These are phyloP conservation scores for Tolypocladium album DNA, from an alignment of 2,329 filamentous ascomycete genomes.

Conservation along the genomic window DNA sequence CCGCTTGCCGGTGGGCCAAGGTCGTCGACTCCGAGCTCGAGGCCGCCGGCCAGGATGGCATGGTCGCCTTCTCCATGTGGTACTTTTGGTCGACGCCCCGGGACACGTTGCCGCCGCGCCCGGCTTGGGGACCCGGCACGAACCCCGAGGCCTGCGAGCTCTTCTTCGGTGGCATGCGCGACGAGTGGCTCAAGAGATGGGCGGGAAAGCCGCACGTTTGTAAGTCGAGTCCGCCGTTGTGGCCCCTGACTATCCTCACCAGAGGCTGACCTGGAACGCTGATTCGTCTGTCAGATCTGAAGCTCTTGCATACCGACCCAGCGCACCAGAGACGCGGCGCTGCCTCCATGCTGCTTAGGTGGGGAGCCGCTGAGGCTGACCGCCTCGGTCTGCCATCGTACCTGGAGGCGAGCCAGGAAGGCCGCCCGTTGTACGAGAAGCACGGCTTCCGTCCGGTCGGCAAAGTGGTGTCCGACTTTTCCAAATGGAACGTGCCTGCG, in stretches of 20 bases:
- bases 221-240: slow-evolving; percentile 11
- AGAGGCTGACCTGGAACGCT: not conserved
- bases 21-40: slow-evolving; percentile 22
- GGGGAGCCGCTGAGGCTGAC: slow-evolving; percentile 24
- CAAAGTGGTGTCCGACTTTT: slow-evolving; percentile 13
- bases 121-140: slow-evolving; percentile 15
- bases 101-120: slow-evolving; percentile 12
- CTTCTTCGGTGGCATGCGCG: slow-evolving; percentile 19
- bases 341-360: slow-evolving; percentile 21
- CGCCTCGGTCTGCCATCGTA: slow-evolving; percentile 22
- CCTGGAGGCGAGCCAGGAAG: slow-evolving; percentile 23
- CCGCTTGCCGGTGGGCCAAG: slow-evolving; percentile 22
- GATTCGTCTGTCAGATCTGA: slow-evolving; percentile 18
- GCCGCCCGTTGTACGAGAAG: slow-evolving; percentile 21
- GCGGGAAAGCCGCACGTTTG: slow-evolving; percentile 21
- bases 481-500: slow-evolving; percentile 16
- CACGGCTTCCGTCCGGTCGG: slow-evolving; percentile 22
- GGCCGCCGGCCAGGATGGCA: slow-evolving; percentile 13
- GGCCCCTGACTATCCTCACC: not conserved
- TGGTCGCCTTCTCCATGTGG: slow-evolving; percentile 25
- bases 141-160: slow-evolving; percentile 22
- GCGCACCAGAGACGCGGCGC: slow-evolving; percentile 24
- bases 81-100: slow-evolving; percentile 16
- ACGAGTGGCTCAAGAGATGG: slow-evolving; percentile 18
- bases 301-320: slow-evolving; percentile 25